Conservation (phyloP, 768 basidiomycete genomes). For the Mycena galericulata region DNA sequence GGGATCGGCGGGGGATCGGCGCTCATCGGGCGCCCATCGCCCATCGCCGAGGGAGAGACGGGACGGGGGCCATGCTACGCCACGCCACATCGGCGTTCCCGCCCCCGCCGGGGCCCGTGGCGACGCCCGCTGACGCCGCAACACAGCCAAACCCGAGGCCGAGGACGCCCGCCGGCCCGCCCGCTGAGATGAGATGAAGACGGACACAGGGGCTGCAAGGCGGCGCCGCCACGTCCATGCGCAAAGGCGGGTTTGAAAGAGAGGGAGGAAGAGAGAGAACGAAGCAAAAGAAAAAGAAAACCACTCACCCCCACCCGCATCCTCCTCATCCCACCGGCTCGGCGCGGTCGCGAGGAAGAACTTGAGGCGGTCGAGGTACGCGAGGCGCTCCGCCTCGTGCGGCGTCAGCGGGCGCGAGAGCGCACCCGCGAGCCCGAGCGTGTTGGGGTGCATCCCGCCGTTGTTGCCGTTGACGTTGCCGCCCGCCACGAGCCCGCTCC, state of each 20-base stretch:
- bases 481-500: too few relatives aligned
- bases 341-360: conserved; percentile 91
- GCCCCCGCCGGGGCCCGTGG: too few relatives aligned
- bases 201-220: neutral
- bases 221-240: too few relatives aligned
- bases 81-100: too few relatives aligned
- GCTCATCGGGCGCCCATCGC: neutral
- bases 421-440: conserved; percentile 46
- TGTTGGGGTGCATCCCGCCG: too few relatives aligned
- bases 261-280: neutral
- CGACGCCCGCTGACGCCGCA: too few relatives aligned
- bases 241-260: neutral
- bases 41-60: neutral
- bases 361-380: conserved; percentile 86
- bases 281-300: neutral
- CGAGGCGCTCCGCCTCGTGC: conserved; percentile 76
- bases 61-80: too few relatives aligned
- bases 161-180: too few relatives aligned
- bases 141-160: too few relatives aligned
- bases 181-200: too few relatives aligned
- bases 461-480: too few relatives aligned
- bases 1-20: neutral
- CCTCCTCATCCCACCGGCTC: conserved; percentile 68
- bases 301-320: neutral
- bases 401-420: conserved; percentile 70